A percentile compares a stretch with the other conserved stretches of the same genome.
Conservation (phyloP, 768 basidiomycete genomes). For the Lactarius indigo region DNA sequence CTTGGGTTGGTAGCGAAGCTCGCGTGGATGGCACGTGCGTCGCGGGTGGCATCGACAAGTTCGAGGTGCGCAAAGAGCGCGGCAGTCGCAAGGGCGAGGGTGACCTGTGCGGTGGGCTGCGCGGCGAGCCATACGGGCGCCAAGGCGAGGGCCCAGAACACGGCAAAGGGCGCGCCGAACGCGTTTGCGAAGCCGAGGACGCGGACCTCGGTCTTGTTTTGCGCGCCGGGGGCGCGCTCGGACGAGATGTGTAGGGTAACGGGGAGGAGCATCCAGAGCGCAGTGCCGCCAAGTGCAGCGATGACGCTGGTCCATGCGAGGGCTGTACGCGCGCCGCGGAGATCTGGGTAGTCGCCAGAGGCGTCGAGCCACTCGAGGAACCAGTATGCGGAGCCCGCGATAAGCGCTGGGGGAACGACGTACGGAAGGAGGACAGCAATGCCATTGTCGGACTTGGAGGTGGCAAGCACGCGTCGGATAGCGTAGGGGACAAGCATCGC, state of each 20-base stretch:
- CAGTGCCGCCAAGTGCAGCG: constrained; percentile 49
- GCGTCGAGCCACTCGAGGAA: constrained; percentile 76
- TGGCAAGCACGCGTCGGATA: constrained; percentile 53
- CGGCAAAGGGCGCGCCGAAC: constrained; percentile 81
- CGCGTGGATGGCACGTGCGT: constrained; percentile 52
- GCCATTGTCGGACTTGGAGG: constrained; percentile 73
- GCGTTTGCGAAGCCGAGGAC: constrained; percentile 88
- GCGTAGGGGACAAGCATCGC: constrained; percentile 55
- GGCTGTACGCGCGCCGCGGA: constrained; percentile 56
- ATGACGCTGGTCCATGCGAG: constrained; percentile 54
- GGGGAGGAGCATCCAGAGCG: constrained; percentile 70
- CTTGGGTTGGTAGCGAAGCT: constrained; percentile 51
- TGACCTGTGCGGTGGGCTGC: constrained; percentile 81
- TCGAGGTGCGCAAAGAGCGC: constrained; percentile 78
- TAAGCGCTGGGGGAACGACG: constrained; percentile 54
- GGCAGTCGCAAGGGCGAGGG: constrained; percentile 58
- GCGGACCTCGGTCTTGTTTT: constrained; percentile 43
- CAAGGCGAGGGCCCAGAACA: constrained; percentile 73
- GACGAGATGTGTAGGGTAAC: constrained; percentile 66
- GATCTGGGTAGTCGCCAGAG: constrained; percentile 39
- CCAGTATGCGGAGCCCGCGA: constrained; percentile 69
- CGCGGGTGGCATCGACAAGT: constrained; percentile 75
- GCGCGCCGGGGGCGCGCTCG: constrained; percentile 27
- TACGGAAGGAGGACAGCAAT: constrained; percentile 63
- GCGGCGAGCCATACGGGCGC: constrained; percentile 58